Percentiles rank a stretch among this genome's conserved stretches.
Evolutionary conservation across 441 rosid species (phyloP).

Genomic region (Macaranga tanarius): DNA sequence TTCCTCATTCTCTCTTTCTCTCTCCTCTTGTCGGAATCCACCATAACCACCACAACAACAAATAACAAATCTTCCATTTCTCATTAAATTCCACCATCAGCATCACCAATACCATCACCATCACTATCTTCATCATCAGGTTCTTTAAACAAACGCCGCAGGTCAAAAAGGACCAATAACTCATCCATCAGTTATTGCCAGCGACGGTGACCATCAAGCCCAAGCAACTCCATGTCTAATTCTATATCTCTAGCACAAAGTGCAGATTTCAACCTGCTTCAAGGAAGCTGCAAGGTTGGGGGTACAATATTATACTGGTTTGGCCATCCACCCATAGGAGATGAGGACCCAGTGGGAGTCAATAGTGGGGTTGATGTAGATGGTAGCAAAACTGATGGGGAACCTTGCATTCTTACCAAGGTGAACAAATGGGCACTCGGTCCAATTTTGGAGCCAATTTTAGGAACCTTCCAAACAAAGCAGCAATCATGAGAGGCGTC

Average conservation of each 20-base stretch:
- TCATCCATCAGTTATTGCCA: slow-evolving; percentile 54
- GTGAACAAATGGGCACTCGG: slow-evolving; percentile 83
- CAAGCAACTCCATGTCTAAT: slow-evolving; percentile 47
- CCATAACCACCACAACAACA: too few relatives aligned
- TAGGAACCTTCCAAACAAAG: slow-evolving; percentile 59
- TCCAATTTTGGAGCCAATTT: slow-evolving; percentile 74
- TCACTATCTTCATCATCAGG: too few relatives aligned
- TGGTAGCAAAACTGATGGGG: slow-evolving; percentile 49
- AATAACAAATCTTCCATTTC: too few relatives aligned
- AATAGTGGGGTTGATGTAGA: slow-evolving; percentile 55
- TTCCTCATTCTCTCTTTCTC: slow-evolving; percentile 59
- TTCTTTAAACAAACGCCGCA: too few relatives aligned
- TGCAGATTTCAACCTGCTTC: slow-evolving; percentile 70
- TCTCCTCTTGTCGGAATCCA: slow-evolving; percentile 59
- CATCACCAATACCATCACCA: too few relatives aligned
- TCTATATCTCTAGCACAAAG: slow-evolving; percentile 62
- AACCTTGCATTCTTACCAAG: slow-evolving; percentile 84
- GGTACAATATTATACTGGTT: slow-evolving; percentile 46
- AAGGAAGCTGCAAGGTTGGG: slow-evolving; percentile 71
- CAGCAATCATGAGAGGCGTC: slow-evolving; percentile 53
- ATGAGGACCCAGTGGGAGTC: slow-evolving; percentile 56
- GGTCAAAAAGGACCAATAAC: slow-evolving; percentile 56
- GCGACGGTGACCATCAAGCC: slow-evolving; percentile 34
- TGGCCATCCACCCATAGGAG: slow-evolving; percentile 65
- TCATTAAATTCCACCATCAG: too few relatives aligned